Conservation (phyloP, 352 stramenopile species). For the Phytophthora nicotianae region DNA sequence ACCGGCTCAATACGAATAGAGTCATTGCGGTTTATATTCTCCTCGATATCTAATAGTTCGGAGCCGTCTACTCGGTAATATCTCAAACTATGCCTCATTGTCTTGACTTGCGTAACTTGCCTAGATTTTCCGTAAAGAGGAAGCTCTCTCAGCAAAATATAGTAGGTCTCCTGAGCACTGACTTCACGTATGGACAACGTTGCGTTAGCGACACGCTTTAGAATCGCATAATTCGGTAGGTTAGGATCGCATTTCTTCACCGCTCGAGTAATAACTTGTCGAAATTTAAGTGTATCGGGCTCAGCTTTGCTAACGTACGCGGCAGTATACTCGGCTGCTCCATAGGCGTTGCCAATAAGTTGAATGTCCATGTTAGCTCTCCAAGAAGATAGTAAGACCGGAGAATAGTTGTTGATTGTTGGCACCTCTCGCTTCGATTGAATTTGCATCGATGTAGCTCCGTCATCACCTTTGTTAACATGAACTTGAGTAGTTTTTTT, state of each 20-base stretch:
- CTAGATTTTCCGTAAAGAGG: constrained; percentile 3
- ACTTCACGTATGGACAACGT: not conserved
- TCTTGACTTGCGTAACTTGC: not conserved
- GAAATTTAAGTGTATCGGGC: not conserved
- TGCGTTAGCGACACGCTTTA: too few species aligned
- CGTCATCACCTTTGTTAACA: too few species aligned
- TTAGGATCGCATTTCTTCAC: too few species aligned
- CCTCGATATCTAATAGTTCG: not conserved
- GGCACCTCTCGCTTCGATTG: not conserved
- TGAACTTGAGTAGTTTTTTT: too few species aligned
- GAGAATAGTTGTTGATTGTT: not conserved
- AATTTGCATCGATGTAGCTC: not conserved
- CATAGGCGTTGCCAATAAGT: not conserved
- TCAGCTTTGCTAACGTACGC: not conserved
- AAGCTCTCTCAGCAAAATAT: not conserved
- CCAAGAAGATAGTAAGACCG: not conserved
- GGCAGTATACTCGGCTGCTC: too few species aligned
- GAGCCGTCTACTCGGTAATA: not conserved
- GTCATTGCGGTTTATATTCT: not conserved
- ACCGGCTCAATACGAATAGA: constrained; percentile 6
- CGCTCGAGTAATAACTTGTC: too few species aligned
- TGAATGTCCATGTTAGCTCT: not conserved
- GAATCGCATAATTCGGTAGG: too few species aligned
- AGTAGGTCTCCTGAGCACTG: not conserved
- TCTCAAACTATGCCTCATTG: too few species aligned